Conservation (phyloP, 2,329 filamentous ascomycete species). For the Lasiodiplodia sp. region DNA sequence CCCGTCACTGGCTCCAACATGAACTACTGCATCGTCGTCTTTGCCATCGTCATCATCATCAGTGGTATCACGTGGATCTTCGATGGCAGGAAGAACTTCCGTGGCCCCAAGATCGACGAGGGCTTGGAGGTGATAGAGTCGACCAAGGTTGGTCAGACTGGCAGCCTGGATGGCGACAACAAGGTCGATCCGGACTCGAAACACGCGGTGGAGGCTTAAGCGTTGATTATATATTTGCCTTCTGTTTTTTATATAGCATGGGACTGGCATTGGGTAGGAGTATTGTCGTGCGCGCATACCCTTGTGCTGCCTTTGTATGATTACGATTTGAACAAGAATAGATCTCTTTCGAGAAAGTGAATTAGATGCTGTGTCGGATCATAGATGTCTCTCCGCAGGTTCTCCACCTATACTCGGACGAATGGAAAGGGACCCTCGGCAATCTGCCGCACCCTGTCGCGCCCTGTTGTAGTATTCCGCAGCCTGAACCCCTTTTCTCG, state of each 20-base stretch:
- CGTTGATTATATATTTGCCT: neutral
- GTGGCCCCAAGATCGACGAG: conserved; percentile 53
- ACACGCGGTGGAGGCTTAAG: neutral
- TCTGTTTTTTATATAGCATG: conserved; percentile 2
- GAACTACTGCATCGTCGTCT: conserved; percentile 68
- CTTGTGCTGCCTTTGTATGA: neutral
- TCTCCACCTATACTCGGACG: too few species aligned
- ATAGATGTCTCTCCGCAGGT: too few species aligned
- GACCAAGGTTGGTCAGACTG: conserved; percentile 33
- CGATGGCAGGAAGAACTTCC: conserved; percentile 68
- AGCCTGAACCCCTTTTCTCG: too few species aligned
- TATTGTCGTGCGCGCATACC: neutral
- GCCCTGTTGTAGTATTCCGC: too few species aligned
- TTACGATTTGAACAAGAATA: neutral
- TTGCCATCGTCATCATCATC: conserved; percentile 65
- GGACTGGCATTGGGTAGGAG: neutral
- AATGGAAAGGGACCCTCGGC: too few species aligned
- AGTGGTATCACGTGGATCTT: conserved; percentile 66
- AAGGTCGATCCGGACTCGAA: conserved; percentile 7
- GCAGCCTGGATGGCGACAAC: neutral
- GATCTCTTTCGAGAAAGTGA: neutral
- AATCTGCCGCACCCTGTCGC: too few species aligned
- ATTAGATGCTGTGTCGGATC: neutral
- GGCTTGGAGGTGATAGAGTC: conserved; percentile 53
- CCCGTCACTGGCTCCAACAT: conserved; percentile 72